Percentiles rank a stretch among this genome's conserved stretches.
Conservation (phyloP, 225 moss, liverwort and hornwort species). For the Thuidium tamariscinum region DNA sequence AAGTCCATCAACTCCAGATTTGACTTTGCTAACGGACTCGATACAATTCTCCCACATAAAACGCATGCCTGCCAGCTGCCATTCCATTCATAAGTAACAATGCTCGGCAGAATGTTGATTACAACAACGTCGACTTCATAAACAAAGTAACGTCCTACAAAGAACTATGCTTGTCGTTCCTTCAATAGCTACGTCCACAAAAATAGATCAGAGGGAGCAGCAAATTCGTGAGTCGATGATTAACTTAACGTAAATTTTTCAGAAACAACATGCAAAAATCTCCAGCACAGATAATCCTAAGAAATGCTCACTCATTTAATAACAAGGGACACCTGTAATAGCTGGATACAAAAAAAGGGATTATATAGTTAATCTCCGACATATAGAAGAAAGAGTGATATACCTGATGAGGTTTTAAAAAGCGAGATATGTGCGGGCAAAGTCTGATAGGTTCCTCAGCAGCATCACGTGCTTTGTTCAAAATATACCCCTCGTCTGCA, state of each 20-base stretch:
- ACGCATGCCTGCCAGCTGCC: constrained; percentile 79
- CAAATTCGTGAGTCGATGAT: neutral
- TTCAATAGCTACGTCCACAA: neutral
- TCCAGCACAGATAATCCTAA: neutral
- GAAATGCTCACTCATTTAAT: neutral
- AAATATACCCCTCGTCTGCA: constrained; percentile 27
- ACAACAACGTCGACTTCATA: neutral
- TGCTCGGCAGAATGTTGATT: neutral
- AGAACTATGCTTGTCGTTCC: neutral
- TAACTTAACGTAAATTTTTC: neutral
- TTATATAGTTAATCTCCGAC: neutral
- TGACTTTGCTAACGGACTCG: constrained; percentile 69
- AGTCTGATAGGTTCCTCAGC: constrained; percentile 59
- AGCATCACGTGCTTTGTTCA: constrained; percentile 62
- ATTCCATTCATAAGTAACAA: constrained; percentile 21
- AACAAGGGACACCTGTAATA: neutral
- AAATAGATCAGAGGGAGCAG: neutral
- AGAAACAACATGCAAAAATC: neutral
- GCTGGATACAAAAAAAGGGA: neutral
- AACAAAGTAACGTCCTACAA: neutral
- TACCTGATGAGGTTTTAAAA: constrained; percentile 87
- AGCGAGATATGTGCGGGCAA: constrained; percentile 31
- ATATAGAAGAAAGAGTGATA: neutral
- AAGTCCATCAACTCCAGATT: constrained; percentile 49
- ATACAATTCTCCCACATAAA: constrained; percentile 99